Base-by-base conservation (phyloP, 805 yeast species). In the Tetrapisispora iriomotensis region DNA sequence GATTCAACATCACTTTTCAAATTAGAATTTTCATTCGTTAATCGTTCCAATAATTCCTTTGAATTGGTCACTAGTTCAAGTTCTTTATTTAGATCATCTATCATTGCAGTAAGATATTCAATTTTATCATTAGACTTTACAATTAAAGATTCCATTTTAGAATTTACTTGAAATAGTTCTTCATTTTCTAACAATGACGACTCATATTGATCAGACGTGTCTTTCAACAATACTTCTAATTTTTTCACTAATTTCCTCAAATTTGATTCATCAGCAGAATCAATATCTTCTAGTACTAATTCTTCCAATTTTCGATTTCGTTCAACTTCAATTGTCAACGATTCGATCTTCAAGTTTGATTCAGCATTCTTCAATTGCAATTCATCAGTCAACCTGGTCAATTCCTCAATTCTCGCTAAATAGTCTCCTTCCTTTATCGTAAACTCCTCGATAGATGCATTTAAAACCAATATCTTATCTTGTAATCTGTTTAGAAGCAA, bases 311-410 rank as follows among this genome's bases (percentile, higher is more conserved):
- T 42, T 19, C 46, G 45, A 4, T 47, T 38, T 2, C 46, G 35
- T 15, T 42, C 39, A 7, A 58, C 23, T 23, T 56, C 61, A 43
- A 66, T 69, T 38, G 59, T 56, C 10, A 65, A 44, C 6, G 57
- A 43, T 15, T 52, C 54, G 20, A 61, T 49, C 24, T 70, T 70
- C 0, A 49, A 64, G 6, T 54, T 55, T 4, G 70, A 45, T 26
- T 61, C 61, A 25, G 67, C 76, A 33, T 68, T 66, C 31, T 78
- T 82, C 0, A 72, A 64, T 0, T 61, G 47, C 10, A 54, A 36
- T 12, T 46, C 47, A 39, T 63, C 39, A 4, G 23, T 3, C 15
- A n/a, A 2, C 9, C 3, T 2, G 14, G n/a, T 14, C 28, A 32
- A 23, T 14, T 32, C 20, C 6, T 23, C 20, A 23, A 17, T 32